phyloP scores from a whole-genome alignment of 2,329 filamentous ascomycete genomes.

The Epichloe typhina region DNA sequence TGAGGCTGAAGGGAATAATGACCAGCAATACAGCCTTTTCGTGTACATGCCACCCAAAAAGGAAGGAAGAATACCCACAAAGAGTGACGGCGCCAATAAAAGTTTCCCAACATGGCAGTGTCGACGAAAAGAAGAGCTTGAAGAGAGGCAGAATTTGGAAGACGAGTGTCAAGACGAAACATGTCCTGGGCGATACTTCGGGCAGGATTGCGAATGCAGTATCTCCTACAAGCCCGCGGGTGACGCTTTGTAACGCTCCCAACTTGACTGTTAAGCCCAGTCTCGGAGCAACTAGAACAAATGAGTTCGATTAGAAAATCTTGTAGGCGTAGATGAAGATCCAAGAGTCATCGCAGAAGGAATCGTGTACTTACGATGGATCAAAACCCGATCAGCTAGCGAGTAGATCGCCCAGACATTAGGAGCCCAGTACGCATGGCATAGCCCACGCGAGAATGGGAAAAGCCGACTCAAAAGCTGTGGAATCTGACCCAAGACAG shows the following conservation, averaged over 20 bases:
- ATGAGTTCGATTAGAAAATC: background rate
- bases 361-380: constrained; percentile 49
- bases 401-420: constrained; percentile 97
- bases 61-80: constrained; percentile 89
- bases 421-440: constrained; percentile 96
- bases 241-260: constrained; percentile 75
- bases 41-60: constrained; percentile 98
- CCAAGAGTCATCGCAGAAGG: background rate
- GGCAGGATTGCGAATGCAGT: constrained; percentile 89
- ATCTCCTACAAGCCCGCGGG: constrained; percentile 83
- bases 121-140: constrained; percentile 52
- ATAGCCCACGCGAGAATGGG: constrained; percentile 84
- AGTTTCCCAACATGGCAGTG: constrained; percentile 68
- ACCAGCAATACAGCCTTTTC: constrained; percentile 93
- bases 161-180: constrained; percentile 69
- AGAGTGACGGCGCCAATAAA: constrained; percentile 85
- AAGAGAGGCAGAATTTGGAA: constrained; percentile 70
- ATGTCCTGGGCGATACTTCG: constrained; percentile 65
- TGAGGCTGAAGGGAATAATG: constrained; percentile 87
- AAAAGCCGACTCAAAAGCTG: constrained; percentile 80
- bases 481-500: constrained; percentile 63
- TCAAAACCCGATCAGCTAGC: constrained; percentile 71
- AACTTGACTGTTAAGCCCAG: constrained; percentile 61
- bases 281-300: constrained; percentile 57
- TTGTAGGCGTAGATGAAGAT: background rate